A percentile compares a stretch with the other conserved stretches of the same genome.
These are phyloP conservation scores for Mucor plumbeus DNA, from an alignment of 371 early-diverging fungal genomes.

Conservation along the genomic window DNA sequence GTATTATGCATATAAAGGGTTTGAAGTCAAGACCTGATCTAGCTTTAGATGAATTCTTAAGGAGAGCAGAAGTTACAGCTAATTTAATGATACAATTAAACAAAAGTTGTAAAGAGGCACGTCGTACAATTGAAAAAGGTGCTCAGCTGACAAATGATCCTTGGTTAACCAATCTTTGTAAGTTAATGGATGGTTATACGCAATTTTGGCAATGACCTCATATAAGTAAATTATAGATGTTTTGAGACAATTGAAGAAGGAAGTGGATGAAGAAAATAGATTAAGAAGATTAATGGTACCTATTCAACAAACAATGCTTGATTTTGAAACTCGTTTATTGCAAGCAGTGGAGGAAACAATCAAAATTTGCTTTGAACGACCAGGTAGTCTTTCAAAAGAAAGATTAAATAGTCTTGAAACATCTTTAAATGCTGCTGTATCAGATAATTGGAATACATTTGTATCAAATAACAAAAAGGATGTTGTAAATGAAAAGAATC, in stretches of 20 bases:
- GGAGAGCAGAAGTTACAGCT: slow-evolving; percentile 38
- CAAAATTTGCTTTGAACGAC: slow-evolving; percentile 26
- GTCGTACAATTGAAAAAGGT: slow-evolving; percentile 18
- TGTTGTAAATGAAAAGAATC: slow-evolving; percentile 36
- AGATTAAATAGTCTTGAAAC: slow-evolving; percentile 16
- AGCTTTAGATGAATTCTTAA: slow-evolving; percentile 34
- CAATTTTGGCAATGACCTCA: background rate
- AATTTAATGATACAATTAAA: slow-evolving; percentile 33
- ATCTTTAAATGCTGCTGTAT: slow-evolving; percentile 21
- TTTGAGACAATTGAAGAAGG: slow-evolving; percentile 43
- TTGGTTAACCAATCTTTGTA: slow-evolving; percentile 46
- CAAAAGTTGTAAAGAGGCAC: slow-evolving; percentile 34
- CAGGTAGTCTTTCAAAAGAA: slow-evolving; percentile 21
- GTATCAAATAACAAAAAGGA: slow-evolving; percentile 38
- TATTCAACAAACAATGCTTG: slow-evolving; percentile 33
- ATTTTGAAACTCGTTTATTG: slow-evolving; percentile 31
- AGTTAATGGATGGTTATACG: slow-evolving; percentile 4
- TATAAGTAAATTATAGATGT: slow-evolving; percentile 31
- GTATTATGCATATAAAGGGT: slow-evolving; percentile 30
- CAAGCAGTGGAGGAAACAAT: slow-evolving; percentile 29
- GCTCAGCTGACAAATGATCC: slow-evolving; percentile 35
- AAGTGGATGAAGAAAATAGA: slow-evolving; percentile 49
- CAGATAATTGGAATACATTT: slow-evolving; percentile 33
- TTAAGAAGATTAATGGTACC: slow-evolving; percentile 40
- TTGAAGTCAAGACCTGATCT: slow-evolving; percentile 32